Evolutionary conservation across 768 basidiomycete genomes (phyloP), one percentile per base, ranked within the genome.

Genomic region (Tylopilus sp.): DNA sequence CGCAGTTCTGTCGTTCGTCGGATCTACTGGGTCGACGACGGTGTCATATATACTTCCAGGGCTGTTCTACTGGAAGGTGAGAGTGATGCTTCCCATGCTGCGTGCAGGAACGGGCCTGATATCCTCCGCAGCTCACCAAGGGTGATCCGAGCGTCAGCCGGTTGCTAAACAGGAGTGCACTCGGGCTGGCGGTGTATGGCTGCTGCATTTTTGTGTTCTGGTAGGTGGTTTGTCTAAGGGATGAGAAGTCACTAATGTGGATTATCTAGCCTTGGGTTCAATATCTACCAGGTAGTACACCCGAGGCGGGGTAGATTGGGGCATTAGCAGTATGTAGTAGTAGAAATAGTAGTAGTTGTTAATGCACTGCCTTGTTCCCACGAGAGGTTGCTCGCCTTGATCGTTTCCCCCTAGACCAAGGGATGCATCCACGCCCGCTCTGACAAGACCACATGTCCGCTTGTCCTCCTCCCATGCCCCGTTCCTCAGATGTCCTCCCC

Each of bases 11-110:
- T 91, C 93, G 4, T 97, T 99, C 65, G 95, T 99, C 33, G 97
- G 97, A 2, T 87, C 93, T 21, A 98, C 94, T 1, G 97, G 97
- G 12, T 95, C 92, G 13, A 97, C 95, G 22, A 95, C 94, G 18
- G 92, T 98, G 52, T 94, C 91, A 1, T 98, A 98, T 72, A 97
- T 98, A 62, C 78, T 97, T 31, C 95, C 94, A 0, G 94, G 92
- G 2, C 71, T 94, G 44, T 88, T 97, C 65, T 97, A 90, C 73
- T 98, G 91, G 86, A 86, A 91, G 86, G 89, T 87, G 58, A 58
- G 72, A 39, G 21, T 57, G 71, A 39, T 26, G 25, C n/a, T 53
- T 55, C 44, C 26, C 50, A 53, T 55, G 48, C 44, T 43, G 47
- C 13, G 23, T 45, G 40, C 47, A 50, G 10, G 45, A 22, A 10